Conservation (phyloP, 129 eudicot species). For the Saussurea involucrata region DNA sequence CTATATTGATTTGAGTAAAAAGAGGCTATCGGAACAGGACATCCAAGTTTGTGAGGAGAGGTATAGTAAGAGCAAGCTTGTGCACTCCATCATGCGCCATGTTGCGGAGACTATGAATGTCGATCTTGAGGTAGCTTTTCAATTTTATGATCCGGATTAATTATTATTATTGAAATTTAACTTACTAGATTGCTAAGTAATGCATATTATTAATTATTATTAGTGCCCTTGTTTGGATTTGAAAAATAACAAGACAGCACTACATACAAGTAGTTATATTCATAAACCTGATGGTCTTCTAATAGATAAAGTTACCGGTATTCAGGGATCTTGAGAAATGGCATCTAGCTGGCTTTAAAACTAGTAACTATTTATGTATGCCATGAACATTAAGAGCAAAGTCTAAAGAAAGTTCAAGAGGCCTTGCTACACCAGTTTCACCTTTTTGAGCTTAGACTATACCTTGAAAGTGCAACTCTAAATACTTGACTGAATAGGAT, state of each 20-base stretch:
- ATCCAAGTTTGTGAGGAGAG: slow-evolving; percentile 54
- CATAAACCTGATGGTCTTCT: no score
- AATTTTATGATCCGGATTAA: no score
- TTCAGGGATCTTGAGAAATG: no score
- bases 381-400: not conserved
- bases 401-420: not conserved
- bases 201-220: no score
- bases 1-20: slow-evolving; percentile 66
- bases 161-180: not conserved
- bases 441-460: not conserved
- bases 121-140: slow-evolving; percentile 52
- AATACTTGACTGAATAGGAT: not conserved
- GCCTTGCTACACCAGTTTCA: not conserved
- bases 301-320: no score
- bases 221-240: not conserved
- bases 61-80: slow-evolving; percentile 72
- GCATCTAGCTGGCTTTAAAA: not conserved
- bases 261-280: no score
- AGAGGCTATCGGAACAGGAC: slow-evolving; percentile 68
- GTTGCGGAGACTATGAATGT: slow-evolving; percentile 59
- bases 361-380: not conserved
- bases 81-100: slow-evolving; percentile 73
- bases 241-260: not conserved
- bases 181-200: not conserved
- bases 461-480: not conserved